These are phyloP conservation scores for Eutypella sp. DNA, from an alignment of 2,329 filamentous ascomycete genomes.

Conservation along the genomic window DNA sequence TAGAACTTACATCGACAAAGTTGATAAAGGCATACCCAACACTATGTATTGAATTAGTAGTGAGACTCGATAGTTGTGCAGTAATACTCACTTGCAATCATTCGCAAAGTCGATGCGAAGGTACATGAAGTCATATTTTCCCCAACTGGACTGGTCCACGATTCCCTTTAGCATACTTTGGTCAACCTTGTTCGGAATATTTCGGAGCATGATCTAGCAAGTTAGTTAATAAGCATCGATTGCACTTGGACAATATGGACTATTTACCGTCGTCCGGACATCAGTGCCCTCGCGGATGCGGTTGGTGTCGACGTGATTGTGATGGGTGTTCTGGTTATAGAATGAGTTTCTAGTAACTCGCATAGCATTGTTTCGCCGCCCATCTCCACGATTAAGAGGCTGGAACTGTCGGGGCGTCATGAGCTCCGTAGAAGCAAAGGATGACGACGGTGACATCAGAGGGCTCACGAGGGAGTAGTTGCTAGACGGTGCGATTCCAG, in stretches of 20 bases:
- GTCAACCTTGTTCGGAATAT: slow-evolving; percentile 88
- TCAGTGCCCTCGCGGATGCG: slow-evolving; percentile 63
- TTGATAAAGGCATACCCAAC: slow-evolving; percentile 98
- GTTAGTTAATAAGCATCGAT: no score
- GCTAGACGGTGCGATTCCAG: slow-evolving; percentile 20
- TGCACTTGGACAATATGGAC: no score
- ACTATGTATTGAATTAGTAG: slow-evolving; percentile 42
- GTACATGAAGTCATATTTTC: slow-evolving; percentile 93
- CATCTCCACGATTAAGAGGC: slow-evolving; percentile 30
- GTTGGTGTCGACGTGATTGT: slow-evolving; percentile 58
- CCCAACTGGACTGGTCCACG: slow-evolving; percentile 72
- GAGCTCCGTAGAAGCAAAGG: slow-evolving; percentile 28
- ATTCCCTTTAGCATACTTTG: slow-evolving; percentile 72
- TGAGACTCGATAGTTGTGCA: not conserved
- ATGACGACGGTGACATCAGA: slow-evolving; percentile 15
- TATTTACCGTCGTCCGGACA: slow-evolving; percentile 67
- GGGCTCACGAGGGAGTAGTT: slow-evolving; percentile 23
- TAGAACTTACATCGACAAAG: slow-evolving; percentile 67
- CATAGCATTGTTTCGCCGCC: slow-evolving; percentile 45
- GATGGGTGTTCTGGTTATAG: slow-evolving; percentile 45
- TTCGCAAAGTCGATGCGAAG: slow-evolving; percentile 84
- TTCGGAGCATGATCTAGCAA: slow-evolving; percentile 80
- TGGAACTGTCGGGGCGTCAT: slow-evolving; percentile 34
- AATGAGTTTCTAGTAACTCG: slow-evolving; percentile 42
- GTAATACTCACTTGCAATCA: slow-evolving; percentile 66